Evolutionary conservation across 139 green algal species (phyloP).

Genomic region (Dunaliella sp.): DNA sequence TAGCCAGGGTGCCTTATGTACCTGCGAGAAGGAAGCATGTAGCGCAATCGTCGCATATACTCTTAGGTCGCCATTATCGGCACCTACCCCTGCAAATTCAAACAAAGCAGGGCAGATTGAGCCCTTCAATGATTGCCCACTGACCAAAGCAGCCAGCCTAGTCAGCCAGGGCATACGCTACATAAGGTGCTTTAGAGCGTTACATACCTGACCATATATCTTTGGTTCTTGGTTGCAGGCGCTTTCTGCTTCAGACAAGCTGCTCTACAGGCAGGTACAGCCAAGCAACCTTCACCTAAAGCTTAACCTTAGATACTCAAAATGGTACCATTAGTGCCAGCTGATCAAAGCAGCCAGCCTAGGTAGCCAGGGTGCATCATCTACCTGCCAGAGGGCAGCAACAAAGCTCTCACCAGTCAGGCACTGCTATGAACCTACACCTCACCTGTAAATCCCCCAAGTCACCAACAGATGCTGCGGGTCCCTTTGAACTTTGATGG

Average conservation of each 20-base stretch:
- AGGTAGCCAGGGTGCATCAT: slow-evolving; percentile 88
- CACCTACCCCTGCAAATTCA: neutral
- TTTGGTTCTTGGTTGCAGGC: too few species aligned
- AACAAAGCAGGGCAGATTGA: neutral
- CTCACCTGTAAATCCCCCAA: slow-evolving; percentile 35
- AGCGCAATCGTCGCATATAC: neutral
- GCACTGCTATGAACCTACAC: neutral
- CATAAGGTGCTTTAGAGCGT: too few species aligned
- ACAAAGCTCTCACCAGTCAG: neutral
- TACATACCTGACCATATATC: too few species aligned
- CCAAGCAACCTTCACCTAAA: too few species aligned
- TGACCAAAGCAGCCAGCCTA: neutral
- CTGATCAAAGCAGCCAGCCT: slow-evolving; percentile 83
- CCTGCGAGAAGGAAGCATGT: slow-evolving; percentile 33
- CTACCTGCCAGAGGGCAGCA: slow-evolving; percentile 40
- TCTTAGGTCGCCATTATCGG: neutral
- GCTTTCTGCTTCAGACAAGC: too few species aligned
- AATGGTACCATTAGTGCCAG: too few species aligned
- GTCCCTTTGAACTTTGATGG: slow-evolving; percentile 7
- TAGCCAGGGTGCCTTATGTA: slow-evolving; percentile 88
- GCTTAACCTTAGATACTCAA: too few species aligned
- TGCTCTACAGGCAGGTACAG: too few species aligned
- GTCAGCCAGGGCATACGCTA: neutral
- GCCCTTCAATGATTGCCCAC: neutral
- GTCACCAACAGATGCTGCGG: slow-evolving; percentile 23